phyloP scores from a whole-genome alignment of 164 flowering plant genomes.

The Sedum album region DNA sequence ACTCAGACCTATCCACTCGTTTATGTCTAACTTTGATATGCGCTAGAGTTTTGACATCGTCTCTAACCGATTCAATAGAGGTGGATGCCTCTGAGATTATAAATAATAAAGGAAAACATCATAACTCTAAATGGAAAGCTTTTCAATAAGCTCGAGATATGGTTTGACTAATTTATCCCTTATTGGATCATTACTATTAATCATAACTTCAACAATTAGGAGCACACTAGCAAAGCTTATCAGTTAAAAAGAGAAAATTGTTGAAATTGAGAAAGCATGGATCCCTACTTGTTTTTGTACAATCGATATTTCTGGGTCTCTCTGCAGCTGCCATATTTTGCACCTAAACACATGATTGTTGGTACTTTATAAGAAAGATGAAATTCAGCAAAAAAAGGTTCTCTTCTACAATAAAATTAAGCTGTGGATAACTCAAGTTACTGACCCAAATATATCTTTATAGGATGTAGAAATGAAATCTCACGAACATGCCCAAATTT shows the following conservation, averaged over 20 bases:
- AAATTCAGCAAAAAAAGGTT: not conserved
- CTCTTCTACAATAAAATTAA: no score
- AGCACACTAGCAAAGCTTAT: not conserved
- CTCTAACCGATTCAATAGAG: not conserved
- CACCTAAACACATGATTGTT: conserved; percentile 42
- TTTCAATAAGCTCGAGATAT: no score
- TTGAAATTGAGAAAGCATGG: not conserved
- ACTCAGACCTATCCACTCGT: not conserved
- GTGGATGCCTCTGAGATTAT: not conserved
- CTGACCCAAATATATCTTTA: conserved; percentile 78
- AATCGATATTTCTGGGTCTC: conserved; percentile 68
- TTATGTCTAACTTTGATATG: not conserved
- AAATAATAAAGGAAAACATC: not conserved
- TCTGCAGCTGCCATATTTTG: conserved; percentile 71
- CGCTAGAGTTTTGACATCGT: not conserved
- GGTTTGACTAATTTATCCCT: not conserved
- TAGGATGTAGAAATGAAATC: conserved; percentile 83
- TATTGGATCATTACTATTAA: not conserved
- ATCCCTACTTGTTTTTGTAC: conserved; percentile 54
- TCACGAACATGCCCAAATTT: conserved; percentile 66
- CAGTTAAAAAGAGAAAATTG: not conserved
- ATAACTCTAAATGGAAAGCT: not conserved
- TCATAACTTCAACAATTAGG: not conserved
- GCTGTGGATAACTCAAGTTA: conserved; percentile 13
- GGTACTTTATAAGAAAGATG: conserved; percentile 3